Base-by-base conservation (phyloP, 2,329 filamentous ascomycete genomes). In the Cladophialophora exuberans region DNA sequence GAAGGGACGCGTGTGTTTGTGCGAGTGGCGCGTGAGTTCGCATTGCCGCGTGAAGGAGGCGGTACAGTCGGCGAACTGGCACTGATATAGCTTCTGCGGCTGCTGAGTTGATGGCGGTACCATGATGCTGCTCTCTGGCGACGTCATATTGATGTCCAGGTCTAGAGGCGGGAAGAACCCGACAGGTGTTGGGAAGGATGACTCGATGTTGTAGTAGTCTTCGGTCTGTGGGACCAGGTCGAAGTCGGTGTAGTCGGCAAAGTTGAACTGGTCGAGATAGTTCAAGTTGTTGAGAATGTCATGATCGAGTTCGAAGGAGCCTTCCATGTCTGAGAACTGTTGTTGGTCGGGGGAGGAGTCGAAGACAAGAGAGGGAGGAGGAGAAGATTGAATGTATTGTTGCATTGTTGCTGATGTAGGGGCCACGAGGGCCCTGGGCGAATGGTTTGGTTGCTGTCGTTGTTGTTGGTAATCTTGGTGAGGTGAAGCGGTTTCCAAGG, bases 1-100 rank as follows among this genome's bases (percentile, higher is more conserved):
- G 17, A 51, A 58, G 5, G 56, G 56, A 4, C 26, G 49, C 1
- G 39, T 54, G 33, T 58, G 56, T 25, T 55, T 58, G 35, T 36
- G 42, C 15, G 41, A 15, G 39, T 58, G 56, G 3, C 56, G 56
- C 10, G 38, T 55, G 6, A 58, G 52, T 38, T 58, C 56, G 22
- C 52, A 54, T 26, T 25, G 46, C 31, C 52, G 52, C 36, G 46
- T 10, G 28, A 58, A 58, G 20, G 35, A 50, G 5, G 41, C 39
- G 3, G 39, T 31, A 30, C 56, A 58, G 46, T 35, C 25, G 4
- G 22, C 41, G n/a, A 39, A 57, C 9, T 28, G 49, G 45, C 47
- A 46, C 18, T 20, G 35, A 20, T 42, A 22, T 26, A n/a, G n/a
- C n/a, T n/a, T n/a, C n/a, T n/a, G n/a, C n/a, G n/a, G n/a, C n/a